A percentile compares a stretch with the other conserved stretches of the same genome.
These are phyloP conservation scores for Ilyonectria sp. DNA, from an alignment of 2,329 filamentous ascomycete genomes.

Conservation along the genomic window DNA sequence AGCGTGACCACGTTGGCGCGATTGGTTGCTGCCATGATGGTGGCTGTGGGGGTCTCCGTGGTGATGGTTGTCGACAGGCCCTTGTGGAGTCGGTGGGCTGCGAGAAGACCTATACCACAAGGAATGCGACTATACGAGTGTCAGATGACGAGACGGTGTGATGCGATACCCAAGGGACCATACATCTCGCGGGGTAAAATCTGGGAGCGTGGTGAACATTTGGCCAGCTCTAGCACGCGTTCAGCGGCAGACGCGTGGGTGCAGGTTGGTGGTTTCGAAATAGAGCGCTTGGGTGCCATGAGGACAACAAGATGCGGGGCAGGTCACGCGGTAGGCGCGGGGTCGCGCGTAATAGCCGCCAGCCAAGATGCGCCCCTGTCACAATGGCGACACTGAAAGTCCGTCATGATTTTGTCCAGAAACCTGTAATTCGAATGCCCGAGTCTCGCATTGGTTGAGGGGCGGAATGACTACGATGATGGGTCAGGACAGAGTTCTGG, in stretches of 20 bases:
- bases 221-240: constrained; percentile 37
- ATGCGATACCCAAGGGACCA: constrained; percentile 45
- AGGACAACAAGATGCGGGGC: constrained; percentile 40
- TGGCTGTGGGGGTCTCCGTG: constrained; percentile 46
- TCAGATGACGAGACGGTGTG: constrained; percentile 28
- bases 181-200: constrained; percentile 80
- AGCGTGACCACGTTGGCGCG: constrained; percentile 60
- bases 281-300: constrained; percentile 32
- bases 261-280: constrained; percentile 26
- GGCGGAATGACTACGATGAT: constrained; percentile 12
- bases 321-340: constrained; percentile 38
- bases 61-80: constrained; percentile 52
- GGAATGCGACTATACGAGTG: constrained; percentile 72
- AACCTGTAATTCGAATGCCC: constrained; percentile 13
- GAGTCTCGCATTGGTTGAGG: constrained; percentile 15
- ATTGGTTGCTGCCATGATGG: constrained; percentile 51
- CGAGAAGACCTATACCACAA: constrained; percentile 81
- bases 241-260: constrained; percentile 36
- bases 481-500: neutral
- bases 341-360: constrained; percentile 45
- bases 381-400: constrained; percentile 3
- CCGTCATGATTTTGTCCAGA: constrained; percentile 15
- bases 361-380: constrained; percentile 24
- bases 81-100: constrained; percentile 58
- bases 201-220: constrained; percentile 77